A percentile compares a stretch with the other conserved stretches of the same genome.
These are phyloP conservation scores for Amanita thiersii DNA, from an alignment of 768 basidiomycete genomes.

Conservation along the genomic window DNA sequence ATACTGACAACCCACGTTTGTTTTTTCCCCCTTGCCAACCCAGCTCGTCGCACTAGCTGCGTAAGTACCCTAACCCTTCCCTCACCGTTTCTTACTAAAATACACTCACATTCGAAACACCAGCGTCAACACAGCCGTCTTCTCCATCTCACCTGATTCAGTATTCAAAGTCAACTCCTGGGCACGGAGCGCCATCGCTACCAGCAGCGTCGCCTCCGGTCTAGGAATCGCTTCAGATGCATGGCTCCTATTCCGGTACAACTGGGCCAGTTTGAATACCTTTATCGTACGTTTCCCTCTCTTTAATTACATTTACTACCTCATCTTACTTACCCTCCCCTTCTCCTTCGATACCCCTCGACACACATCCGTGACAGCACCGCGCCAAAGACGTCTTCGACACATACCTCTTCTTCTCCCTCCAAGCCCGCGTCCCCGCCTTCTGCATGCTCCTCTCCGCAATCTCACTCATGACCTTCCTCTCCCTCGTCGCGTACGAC, in stretches of 20 bases:
- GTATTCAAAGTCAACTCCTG: slow-evolving; percentile 40
- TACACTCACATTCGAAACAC: background rate
- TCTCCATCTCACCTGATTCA: slow-evolving; percentile 48
- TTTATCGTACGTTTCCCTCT: slow-evolving; percentile 40
- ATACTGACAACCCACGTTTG: background rate
- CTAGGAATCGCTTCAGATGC: slow-evolving; percentile 56
- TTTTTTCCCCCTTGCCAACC: background rate
- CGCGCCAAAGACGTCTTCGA: slow-evolving; percentile 50
- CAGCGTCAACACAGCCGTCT: slow-evolving; percentile 49
- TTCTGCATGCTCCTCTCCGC: slow-evolving; percentile 52
- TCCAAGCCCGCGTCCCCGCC: slow-evolving; percentile 57
- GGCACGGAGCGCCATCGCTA: slow-evolving; percentile 44
- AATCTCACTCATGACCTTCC: slow-evolving; percentile 50
- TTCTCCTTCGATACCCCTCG: too few relatives aligned
- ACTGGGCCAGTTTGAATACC: slow-evolving; percentile 38
- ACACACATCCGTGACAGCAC: too few relatives aligned
- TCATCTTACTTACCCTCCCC: background rate
- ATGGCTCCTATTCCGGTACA: slow-evolving; percentile 62
- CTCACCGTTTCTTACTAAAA: background rate
- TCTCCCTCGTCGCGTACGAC: slow-evolving; percentile 51
- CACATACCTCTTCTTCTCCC: slow-evolving; percentile 60
- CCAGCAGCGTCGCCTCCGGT: slow-evolving; percentile 52
- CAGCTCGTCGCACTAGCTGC: slow-evolving; percentile 56
- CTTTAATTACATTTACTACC: background rate
- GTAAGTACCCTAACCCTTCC: slow-evolving; percentile 22